Evolutionary conservation across 371 early-diverging fungal species (phyloP).

Genomic region (Apophysomyces trapeziformis): DNA sequence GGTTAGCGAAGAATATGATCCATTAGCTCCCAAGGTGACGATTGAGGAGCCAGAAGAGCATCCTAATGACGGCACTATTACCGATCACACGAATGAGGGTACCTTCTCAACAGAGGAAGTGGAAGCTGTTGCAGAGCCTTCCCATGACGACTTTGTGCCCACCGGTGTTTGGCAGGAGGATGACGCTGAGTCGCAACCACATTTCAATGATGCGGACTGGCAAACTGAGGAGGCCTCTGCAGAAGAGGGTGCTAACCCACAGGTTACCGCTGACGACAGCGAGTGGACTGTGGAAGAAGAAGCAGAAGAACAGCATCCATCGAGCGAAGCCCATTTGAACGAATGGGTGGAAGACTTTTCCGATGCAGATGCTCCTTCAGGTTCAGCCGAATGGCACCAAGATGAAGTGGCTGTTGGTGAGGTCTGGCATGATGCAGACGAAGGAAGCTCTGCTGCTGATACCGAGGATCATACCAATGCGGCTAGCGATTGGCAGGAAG

Average conservation of each 20-base stretch:
- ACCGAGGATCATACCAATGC: conserved; percentile 4
- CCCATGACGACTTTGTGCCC: conserved; percentile 5
- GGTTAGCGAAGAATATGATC: conserved; percentile 12
- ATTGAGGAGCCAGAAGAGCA: conserved; percentile 4
- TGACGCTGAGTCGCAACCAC: not conserved
- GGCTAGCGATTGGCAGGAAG: conserved; percentile 1
- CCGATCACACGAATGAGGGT: conserved; percentile 20
- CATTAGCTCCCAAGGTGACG: not conserved
- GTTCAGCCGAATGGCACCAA: conserved; percentile 2
- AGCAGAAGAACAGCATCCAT: not conserved
- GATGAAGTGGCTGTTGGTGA: conserved; percentile 1
- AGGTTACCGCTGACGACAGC: not conserved
- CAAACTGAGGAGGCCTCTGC: conserved; percentile 25
- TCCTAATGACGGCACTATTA: conserved; percentile 4
- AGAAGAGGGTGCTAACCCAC: not conserved
- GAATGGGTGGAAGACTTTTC: conserved; percentile 2
- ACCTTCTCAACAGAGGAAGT: conserved; percentile 21
- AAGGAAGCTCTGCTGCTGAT: not conserved
- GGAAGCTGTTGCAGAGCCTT: conserved; percentile 16
- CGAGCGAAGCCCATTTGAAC: not conserved
- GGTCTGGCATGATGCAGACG: conserved; percentile 19
- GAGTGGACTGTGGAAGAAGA: conserved; percentile 1
- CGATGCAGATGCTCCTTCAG: not conserved
- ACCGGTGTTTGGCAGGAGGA: conserved; percentile 2
- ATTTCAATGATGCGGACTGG: conserved; percentile 29